Evolutionary conservation across 2,329 filamentous ascomycete genomes (phyloP).

Genomic region (Penicillium sp.): DNA sequence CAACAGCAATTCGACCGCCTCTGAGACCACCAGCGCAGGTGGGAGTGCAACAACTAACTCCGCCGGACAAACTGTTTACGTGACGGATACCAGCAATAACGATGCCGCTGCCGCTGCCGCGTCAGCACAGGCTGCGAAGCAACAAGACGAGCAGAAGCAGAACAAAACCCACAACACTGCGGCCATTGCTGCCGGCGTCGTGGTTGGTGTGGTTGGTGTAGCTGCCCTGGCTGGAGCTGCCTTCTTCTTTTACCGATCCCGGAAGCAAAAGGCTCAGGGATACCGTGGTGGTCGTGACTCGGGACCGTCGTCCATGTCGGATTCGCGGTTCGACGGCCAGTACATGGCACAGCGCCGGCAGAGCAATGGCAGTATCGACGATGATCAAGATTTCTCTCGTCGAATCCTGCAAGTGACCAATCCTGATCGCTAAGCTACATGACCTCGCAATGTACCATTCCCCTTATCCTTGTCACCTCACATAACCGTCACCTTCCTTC

Average conservation of each 20-base stretch:
- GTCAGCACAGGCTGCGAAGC: not conserved
- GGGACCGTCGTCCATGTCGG: slow-evolving; percentile 69
- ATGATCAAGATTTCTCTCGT: slow-evolving; percentile 95
- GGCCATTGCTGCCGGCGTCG: slow-evolving; percentile 83
- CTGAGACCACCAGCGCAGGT: slow-evolving; percentile 6
- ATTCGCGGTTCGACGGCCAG: slow-evolving; percentile 80
- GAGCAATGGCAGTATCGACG: slow-evolving; percentile 94
- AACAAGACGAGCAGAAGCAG: not conserved
- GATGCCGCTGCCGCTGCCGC: not conserved
- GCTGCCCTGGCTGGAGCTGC: slow-evolving; percentile 65
- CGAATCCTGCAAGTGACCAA: slow-evolving; percentile 74
- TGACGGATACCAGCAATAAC: slow-evolving; percentile 32
- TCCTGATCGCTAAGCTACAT: slow-evolving; percentile 30
- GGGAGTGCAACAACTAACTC: slow-evolving; percentile 22
- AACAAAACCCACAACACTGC: slow-evolving; percentile 62
- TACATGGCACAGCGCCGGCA: slow-evolving; percentile 79
- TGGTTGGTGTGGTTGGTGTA: slow-evolving; percentile 75
- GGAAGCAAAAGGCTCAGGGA: slow-evolving; percentile 76
- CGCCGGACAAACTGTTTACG: slow-evolving; percentile 35
- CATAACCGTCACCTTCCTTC: slow-evolving; percentile 18
- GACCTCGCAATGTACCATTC: not conserved
- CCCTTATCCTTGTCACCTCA: not conserved
- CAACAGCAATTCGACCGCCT: slow-evolving; percentile 3
- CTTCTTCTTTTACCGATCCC: slow-evolving; percentile 74
- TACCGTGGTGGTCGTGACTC: slow-evolving; percentile 73